phyloP scores from a whole-genome alignment of 1,284 basidiomycete genomes.

The Vanrija sp. region DNA sequence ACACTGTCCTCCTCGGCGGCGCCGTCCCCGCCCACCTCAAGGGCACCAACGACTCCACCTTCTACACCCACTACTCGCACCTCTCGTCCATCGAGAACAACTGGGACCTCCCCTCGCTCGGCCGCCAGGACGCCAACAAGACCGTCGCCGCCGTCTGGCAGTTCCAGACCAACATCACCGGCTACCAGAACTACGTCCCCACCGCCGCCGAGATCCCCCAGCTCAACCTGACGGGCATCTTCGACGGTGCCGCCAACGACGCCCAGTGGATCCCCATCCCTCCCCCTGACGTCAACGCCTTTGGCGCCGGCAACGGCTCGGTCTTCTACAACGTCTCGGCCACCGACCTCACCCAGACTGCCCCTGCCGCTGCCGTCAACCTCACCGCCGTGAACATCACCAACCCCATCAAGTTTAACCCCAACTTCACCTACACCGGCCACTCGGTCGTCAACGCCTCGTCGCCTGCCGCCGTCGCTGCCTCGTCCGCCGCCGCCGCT shows the following conservation, averaged over 20 bases:
- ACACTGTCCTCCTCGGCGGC: constrained; percentile 55
- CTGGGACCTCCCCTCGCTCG: constrained; percentile 61
- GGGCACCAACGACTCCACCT: constrained; percentile 56
- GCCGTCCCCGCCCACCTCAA: constrained; percentile 51
- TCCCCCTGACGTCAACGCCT: constrained; percentile 32
- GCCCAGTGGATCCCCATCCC: constrained; percentile 34
- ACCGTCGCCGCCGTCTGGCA: constrained; percentile 41
- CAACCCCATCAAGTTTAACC: constrained; percentile 26
- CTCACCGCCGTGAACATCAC: constrained; percentile 21
- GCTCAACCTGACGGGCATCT: constrained; percentile 44
- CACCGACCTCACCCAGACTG: constrained; percentile 11
- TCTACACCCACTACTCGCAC: constrained; percentile 64
- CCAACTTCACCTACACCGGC: constrained; percentile 22
- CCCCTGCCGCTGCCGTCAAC: constrained; percentile 17
- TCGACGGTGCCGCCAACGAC: constrained; percentile 31
- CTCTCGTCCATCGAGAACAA: constrained; percentile 62
- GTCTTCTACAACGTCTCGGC: constrained; percentile 28
- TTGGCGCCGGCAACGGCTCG: constrained; percentile 36
- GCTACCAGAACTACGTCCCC: constrained; percentile 32
- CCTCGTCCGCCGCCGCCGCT: constrained; percentile 2
- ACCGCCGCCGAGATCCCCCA: constrained; percentile 23
- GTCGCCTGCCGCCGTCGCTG: constrained; percentile 9
- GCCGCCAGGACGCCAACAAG: constrained; percentile 56
- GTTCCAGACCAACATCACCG: constrained; percentile 33
- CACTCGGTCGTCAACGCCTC: constrained; percentile 7